Evolutionary conservation across 2,329 filamentous ascomycete genomes (phyloP).

Genomic region (Apiospora sp.): DNA sequence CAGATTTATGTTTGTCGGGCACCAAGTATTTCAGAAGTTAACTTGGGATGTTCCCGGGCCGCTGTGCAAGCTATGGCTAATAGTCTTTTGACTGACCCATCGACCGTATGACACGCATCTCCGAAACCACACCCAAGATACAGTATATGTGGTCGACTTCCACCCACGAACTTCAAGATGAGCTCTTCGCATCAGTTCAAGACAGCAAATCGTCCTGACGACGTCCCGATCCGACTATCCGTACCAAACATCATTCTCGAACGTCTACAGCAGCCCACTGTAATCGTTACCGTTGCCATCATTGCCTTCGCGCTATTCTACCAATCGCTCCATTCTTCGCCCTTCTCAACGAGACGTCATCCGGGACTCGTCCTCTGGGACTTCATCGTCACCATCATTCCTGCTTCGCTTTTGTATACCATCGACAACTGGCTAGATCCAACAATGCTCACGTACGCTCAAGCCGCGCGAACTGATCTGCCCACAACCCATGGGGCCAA

Average conservation of each 20-base stretch:
- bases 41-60: constrained; percentile 8
- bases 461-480: constrained; percentile 43
- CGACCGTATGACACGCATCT: constrained; percentile 16
- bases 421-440: constrained; percentile 63
- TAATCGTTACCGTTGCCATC: constrained; percentile 45
- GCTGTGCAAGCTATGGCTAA: constrained; percentile 6
- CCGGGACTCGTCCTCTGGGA: constrained; percentile 65
- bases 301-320: constrained; percentile 46
- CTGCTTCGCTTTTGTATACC: constrained; percentile 63
- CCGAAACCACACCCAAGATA: constrained; percentile 9
- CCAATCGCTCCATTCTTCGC: constrained; percentile 43
- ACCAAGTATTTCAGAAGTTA: background rate
- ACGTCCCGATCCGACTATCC: constrained; percentile 21
- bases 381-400: constrained; percentile 62
- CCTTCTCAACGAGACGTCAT: constrained; percentile 42
- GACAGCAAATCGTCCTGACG: constrained; percentile 37
- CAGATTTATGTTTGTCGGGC: background rate
- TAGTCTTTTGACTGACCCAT: constrained; percentile 5
- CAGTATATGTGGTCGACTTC: background rate
- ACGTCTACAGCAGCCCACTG: constrained; percentile 45
- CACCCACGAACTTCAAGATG: constrained; percentile 43
- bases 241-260: constrained; percentile 39
- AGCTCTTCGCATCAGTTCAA: constrained; percentile 43
- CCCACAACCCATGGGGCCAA: constrained; percentile 63
- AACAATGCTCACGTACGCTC: constrained; percentile 50